Percentiles rank a stretch among this genome's conserved stretches.
Evolutionary conservation across 257 asterid species (phyloP).

Genomic region (Jacaranda mimosifolia): DNA sequence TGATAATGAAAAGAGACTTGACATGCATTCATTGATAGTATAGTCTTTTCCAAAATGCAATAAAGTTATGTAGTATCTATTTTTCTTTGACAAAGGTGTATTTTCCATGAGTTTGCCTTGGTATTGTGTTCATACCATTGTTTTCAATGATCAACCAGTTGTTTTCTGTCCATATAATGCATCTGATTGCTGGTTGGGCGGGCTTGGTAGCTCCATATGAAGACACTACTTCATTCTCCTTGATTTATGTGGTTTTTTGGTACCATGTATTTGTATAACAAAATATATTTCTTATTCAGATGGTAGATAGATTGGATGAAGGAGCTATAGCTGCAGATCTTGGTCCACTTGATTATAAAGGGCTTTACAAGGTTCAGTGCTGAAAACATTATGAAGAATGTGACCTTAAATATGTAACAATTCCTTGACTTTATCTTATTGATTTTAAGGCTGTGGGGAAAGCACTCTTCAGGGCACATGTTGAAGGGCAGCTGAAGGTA

Average conservation of each 20-base stretch:
- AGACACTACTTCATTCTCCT: constrained; percentile 4
- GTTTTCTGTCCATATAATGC: too few species aligned
- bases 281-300: constrained; percentile 49
- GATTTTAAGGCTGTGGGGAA: constrained; percentile 84
- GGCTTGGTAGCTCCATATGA: constrained; percentile 16
- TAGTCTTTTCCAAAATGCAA: too few species aligned
- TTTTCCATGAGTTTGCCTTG: too few species aligned
- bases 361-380: constrained; percentile 82
- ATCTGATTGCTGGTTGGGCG: background rate
- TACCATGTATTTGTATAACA: constrained; percentile 5
- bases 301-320: constrained; percentile 91
- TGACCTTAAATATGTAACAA: constrained; percentile 30
- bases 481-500: constrained; percentile 96
- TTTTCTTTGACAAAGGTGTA: too few species aligned
- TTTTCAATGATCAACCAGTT: too few species aligned
- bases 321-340: constrained; percentile 71
- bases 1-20: too few species aligned
- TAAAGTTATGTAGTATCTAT: too few species aligned
- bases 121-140: too few species aligned
- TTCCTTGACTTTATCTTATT: constrained; percentile 42
- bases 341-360: constrained; percentile 83
- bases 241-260: constrained; percentile 2
- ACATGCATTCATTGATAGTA: too few species aligned
- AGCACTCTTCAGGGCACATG: constrained; percentile 96
- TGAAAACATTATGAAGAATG: constrained; percentile 36